Base-by-base conservation (phyloP, 441 rosid species). In the Hura crepitans region DNA sequence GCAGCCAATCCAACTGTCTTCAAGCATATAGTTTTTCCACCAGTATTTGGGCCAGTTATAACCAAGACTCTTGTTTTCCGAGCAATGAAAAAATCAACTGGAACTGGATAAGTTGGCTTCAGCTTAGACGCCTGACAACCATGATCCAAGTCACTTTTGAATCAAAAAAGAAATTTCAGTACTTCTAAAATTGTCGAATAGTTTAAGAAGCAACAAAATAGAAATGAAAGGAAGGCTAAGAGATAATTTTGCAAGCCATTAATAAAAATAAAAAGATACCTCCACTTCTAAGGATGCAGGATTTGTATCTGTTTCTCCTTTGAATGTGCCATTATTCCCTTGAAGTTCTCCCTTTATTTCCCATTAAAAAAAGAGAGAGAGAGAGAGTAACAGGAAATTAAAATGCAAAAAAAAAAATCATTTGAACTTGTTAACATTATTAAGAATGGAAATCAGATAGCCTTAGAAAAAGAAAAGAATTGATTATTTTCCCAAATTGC, bases 1-100 rank as follows among this genome's bases (percentile, higher is more conserved):
- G 94, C 89, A 67, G 97, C 96, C 81, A 94, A 86, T 80, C 96
- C 99, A 78, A 90, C 78, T 49, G 99, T 90, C 86, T 94, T 94
- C 64, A 92, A 83, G 86, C 89, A 89, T 65, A 87, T 87, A 58
- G 97, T 94, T 86, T 94, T 94, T 66, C 99, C 99, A 58, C 99
- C 99, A 12, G 97, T 94, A 74, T 94, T 92, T 25, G 99, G 99
- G 68, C 97, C 97, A n/a, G 99, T 94, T 68, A 94, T 86, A 62
- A 90, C 82, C 75, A 92, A 81, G 76, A 94, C 97, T 80, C 81
- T 87, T 18, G 94, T 90, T 73, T 82, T 87, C 71, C 59, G 71
- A 61, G 87, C 54, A 73, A 94, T 83, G 77, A 80, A 84, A 74
- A 92, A 80, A 80, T 92, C 97, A 81, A 85, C 85, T 42, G 99